A percentile compares a stretch with the other conserved stretches of the same genome.
Evolutionary conservation across 257 asterid genomes (phyloP).

Genomic region (Solanum piurae): DNA sequence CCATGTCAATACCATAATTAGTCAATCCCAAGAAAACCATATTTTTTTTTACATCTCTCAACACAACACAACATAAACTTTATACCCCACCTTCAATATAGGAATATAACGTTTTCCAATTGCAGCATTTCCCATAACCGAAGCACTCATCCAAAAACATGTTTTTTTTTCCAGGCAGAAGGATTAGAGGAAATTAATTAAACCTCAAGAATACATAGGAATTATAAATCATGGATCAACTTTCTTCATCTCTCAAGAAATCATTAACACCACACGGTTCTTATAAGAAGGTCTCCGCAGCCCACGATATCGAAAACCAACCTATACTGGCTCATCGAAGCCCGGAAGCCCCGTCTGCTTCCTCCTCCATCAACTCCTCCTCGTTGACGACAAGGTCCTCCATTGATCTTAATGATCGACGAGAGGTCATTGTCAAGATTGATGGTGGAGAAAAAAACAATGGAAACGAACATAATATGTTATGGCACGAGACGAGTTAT

Average conservation of each 20-base stretch:
- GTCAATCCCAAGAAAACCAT: not conserved
- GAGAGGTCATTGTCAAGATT: slow-evolving; percentile 48
- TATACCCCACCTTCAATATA: not conserved
- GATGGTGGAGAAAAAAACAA: slow-evolving; percentile 9
- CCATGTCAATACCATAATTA: not conserved
- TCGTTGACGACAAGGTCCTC: slow-evolving; percentile 5
- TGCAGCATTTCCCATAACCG: not conserved
- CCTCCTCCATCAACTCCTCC: slow-evolving; percentile 1
- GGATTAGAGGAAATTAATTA: not conserved
- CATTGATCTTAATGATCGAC: not conserved
- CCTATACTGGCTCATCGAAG: slow-evolving; percentile 37
- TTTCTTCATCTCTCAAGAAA: slow-evolving; percentile 40
- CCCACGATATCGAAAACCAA: slow-evolving; percentile 25
- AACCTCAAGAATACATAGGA: not conserved
- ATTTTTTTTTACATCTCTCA: not conserved
- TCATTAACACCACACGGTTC: slow-evolving; percentile 35
- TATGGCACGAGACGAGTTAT: slow-evolving; percentile 28
- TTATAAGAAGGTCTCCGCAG: slow-evolving; percentile 22
- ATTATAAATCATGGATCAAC: slow-evolving; percentile 21
- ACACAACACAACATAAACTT: not conserved
- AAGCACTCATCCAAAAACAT: not conserved
- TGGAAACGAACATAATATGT: not conserved
- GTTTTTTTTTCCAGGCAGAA: not conserved
- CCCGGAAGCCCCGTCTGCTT: slow-evolving; percentile 10
- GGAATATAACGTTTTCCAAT: not conserved